Evolutionary conservation across 371 early-diverging fungal species (phyloP).

Genomic region (Homolaphlyctis polyrhiza): DNA sequence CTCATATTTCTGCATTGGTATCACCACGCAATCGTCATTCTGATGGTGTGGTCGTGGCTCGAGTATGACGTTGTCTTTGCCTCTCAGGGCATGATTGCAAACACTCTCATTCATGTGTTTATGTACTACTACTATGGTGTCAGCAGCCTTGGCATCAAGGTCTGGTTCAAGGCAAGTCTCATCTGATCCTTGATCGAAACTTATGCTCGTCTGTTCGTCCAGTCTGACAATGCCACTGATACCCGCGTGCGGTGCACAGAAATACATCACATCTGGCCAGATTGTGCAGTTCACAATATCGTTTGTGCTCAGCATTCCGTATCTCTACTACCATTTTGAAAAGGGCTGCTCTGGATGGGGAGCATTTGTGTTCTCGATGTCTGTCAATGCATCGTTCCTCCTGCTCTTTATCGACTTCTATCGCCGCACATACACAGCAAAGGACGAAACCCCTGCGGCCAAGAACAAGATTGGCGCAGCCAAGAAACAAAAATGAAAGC

Average conservation of each 20-base stretch:
- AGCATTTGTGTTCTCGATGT: slow-evolving; percentile 18
- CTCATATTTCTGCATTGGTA: slow-evolving; percentile 31
- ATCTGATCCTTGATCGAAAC: too few species aligned
- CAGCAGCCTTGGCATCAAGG: slow-evolving; percentile 18
- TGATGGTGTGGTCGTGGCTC: slow-evolving; percentile 32
- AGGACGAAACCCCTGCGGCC: too few species aligned
- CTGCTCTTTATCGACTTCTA: slow-evolving; percentile 30
- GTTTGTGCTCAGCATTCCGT: slow-evolving; percentile 19
- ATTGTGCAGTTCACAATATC: slow-evolving; percentile 26
- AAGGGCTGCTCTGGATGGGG: slow-evolving; percentile 15
- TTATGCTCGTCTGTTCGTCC: too few species aligned
- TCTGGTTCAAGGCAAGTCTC: slow-evolving; percentile 30
- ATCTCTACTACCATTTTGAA: slow-evolving; percentile 18
- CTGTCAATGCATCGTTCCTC: slow-evolving; percentile 23
- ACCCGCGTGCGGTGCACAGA: slow-evolving; percentile 9
- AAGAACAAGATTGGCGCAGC: too few species aligned
- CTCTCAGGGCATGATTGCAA: slow-evolving; percentile 19
- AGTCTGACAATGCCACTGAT: too few species aligned
- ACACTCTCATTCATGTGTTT: slow-evolving; percentile 30
- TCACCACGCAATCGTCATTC: slow-evolving; percentile 27
- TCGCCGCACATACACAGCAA: slow-evolving; percentile 11
- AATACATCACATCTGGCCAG: slow-evolving; percentile 26
- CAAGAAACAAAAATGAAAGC: too few species aligned
- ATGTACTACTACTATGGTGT: slow-evolving; percentile 33
- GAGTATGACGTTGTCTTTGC: slow-evolving; percentile 17